Evolutionary conservation across 225 moss, liverwort and hornwort species (phyloP), one percentile per base, ranked within the genome.

Genomic region (Pseudoscleropodium purum): DNA sequence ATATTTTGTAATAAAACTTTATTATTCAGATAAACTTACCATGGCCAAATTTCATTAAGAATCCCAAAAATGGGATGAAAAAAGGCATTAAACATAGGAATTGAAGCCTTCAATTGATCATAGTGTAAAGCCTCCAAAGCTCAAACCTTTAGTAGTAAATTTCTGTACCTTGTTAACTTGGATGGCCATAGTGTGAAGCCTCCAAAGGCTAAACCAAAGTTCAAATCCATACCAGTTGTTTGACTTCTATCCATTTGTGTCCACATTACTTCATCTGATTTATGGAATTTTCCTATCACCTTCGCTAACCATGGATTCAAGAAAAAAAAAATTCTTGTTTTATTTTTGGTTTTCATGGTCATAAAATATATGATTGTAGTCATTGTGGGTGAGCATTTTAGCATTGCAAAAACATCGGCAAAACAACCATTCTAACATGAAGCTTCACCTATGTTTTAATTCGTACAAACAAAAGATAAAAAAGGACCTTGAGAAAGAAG

Each of bases 121-220:
- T 25, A 39, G 8, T 39, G 21, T 25, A 6, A 39, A 70, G 25
- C 24, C 25, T 39, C 10, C 0, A 59, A 59, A 59, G 59, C 20
- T 8, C 21, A 59, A 25, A 59, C 7, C 21, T 2, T 59, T 59
- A 59, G 21, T 9, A 59, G 3, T 39, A 14, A 14, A 72, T 4
- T 41, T 0, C 68, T 0, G n/a, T 10, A 5, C 6, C 7, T 2
- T 69, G 7, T 69, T 1, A 2, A n/a, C 4, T n/a, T 24, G 0
- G 8, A 24, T 7, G 4, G 8, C 23, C 4, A 39, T 3, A 75
- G 9, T 45, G 11, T 29, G 6, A 47, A 30, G 45, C 29, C 18
- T 74, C 18, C 3, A 43, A 5, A 16, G 2, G 11, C 31, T 3
- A 47, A 47, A 0, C 6, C 10, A 18, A 47, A 30, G 18, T 74